Evolutionary conservation across 2,329 filamentous ascomycete species (phyloP).

Genomic region (Colletotrichum filicis): DNA sequence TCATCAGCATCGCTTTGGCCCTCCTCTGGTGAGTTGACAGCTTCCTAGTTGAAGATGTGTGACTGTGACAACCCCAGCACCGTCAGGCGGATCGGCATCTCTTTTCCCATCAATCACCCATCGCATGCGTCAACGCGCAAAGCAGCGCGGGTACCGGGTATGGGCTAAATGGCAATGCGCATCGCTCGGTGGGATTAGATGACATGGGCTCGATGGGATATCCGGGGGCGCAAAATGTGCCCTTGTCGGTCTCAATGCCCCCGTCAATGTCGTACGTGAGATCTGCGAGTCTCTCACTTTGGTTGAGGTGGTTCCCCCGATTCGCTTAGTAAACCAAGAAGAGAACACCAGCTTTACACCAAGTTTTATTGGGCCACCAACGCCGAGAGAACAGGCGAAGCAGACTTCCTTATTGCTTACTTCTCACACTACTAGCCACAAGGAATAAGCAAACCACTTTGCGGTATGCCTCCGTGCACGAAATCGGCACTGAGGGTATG

Average conservation of each 20-base stretch:
- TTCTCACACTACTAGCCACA: background rate
- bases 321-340: background rate
- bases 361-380: background rate
- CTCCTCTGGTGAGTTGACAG: background rate
- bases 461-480: background rate
- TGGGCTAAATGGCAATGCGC: background rate
- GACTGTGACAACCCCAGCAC: background rate
- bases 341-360: background rate
- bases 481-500: background rate
- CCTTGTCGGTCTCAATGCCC: background rate
- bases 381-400: background rate
- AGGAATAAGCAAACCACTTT: background rate
- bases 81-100: background rate
- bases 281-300: background rate
- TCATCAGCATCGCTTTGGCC: background rate
- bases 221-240: background rate
- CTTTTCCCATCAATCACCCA: constrained; percentile 25
- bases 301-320: background rate
- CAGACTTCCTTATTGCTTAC: background rate
- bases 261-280: background rate
- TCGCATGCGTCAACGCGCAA: constrained; percentile 14
- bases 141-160: background rate
- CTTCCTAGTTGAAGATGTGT: background rate
- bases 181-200: background rate
- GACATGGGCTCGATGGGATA: constrained; percentile 4